Evolutionary conservation across 179 eudicot species (phyloP), one percentile per base, ranked within the genome.

Genomic region (Sideroxylon spinosum): DNA sequence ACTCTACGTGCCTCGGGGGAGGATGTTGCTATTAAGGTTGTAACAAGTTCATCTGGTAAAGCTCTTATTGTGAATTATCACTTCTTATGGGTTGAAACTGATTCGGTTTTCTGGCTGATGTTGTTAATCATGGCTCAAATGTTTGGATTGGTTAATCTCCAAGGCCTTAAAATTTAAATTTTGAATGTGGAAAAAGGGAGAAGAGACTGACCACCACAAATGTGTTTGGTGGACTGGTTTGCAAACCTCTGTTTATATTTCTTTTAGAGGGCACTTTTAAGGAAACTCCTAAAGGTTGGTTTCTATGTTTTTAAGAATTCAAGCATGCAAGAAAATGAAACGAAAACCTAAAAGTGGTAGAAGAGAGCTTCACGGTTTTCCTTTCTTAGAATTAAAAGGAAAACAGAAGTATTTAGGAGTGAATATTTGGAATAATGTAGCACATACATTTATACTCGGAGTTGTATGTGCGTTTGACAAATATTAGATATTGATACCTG

Each of bases 11-110:
- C 91, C 25, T 85, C 97, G 22, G 99, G 99, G 68, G 96, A 93
- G 71, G 97, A 93, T 64, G 99, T 93, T 83, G 98, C 99, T 68
- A 95, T 95, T 81, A 95, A 95, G 99, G 99, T 95, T 77, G 78
- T 72, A 75, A 66, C 37, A 78, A 48, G 46, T 82, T 82, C 73
- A 72, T 79, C 76, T 48, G 73, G 81, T 82, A 80, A 74, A 76
- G 48, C 78, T 12, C 57, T 80, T 81, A 64, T 65, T 75, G 56
- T 37, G 28, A 48, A 60, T 20, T 46, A 16, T 63, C 44, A 22
- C 19, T 56, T 68, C 26, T 80, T 55, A 7, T 20, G 1, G 46
- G 12, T 25, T 61, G 12, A 37, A 60, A 60, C 37, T 74, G 28
- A 64, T 60, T 20, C 9, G n/a, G 44, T 75, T 9, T 75, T 8